Percentiles rank a stretch among this genome's conserved stretches.
Evolutionary conservation across 2,329 filamentous ascomycete genomes (phyloP).

Genomic region (Microdochium bolleyi): DNA sequence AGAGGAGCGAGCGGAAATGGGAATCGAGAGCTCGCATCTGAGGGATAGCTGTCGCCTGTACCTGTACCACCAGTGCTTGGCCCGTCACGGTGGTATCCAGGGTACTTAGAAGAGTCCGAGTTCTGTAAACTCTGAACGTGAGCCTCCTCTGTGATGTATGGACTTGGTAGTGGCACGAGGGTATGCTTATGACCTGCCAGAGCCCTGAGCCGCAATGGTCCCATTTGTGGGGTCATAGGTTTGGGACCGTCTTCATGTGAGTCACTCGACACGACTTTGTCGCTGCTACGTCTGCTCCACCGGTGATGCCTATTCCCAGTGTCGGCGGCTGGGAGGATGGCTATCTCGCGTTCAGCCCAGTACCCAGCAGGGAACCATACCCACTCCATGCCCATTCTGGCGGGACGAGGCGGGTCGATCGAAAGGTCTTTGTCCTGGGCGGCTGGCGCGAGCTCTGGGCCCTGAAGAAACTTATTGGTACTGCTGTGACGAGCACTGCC

Average conservation of each 20-base stretch:
- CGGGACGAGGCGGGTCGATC: constrained; percentile 46
- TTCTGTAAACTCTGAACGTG: constrained; percentile 39
- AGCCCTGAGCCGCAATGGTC: background rate
- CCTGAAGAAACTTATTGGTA: background rate
- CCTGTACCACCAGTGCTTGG: background rate
- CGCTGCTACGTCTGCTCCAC: background rate
- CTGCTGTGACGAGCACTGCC: background rate
- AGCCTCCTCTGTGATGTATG: constrained; percentile 37
- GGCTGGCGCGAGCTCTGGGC: background rate
- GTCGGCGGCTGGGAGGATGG: background rate
- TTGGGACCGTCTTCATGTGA: background rate
- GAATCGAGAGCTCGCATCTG: background rate
- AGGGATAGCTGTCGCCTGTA: background rate
- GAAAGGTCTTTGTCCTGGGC: constrained; percentile 9
- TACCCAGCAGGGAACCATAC: constrained; percentile 56
- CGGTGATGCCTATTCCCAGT: background rate
- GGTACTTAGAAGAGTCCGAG: constrained; percentile 10
- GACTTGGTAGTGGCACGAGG: constrained; percentile 23
- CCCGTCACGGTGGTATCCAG: background rate
- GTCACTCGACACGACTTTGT: background rate
- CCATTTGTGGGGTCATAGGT: background rate
- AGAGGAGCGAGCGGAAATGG: background rate
- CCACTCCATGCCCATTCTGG: constrained; percentile 60
- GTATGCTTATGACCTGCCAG: background rate
- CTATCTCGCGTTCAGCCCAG: constrained; percentile 50